Percentiles rank a stretch among this genome's conserved stretches.
Conservation (phyloP, 768 basidiomycete species). For the Tricholoma furcatifolium region DNA sequence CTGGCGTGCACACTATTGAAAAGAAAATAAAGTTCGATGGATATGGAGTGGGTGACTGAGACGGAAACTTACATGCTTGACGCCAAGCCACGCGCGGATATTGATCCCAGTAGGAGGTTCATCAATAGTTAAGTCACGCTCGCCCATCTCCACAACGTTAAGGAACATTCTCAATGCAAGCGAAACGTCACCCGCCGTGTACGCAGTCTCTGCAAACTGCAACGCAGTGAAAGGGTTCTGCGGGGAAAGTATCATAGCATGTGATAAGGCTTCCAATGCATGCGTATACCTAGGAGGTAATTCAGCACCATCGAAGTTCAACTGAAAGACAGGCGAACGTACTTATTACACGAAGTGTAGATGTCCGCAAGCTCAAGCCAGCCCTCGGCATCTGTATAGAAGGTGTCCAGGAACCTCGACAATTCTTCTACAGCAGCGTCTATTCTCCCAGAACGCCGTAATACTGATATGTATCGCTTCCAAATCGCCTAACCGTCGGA, state of each 20-base stretch:
- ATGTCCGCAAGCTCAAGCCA: constrained; percentile 88
- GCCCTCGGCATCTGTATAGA: constrained; percentile 85
- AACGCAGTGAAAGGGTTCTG: constrained; percentile 85
- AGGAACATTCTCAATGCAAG: constrained; percentile 81
- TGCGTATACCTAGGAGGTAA: constrained; percentile 55
- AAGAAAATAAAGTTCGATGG: not conserved
- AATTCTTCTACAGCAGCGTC: constrained; percentile 74
- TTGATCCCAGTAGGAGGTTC: constrained; percentile 52
- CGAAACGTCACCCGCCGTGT: constrained; percentile 71
- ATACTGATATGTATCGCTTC: constrained; percentile 80
- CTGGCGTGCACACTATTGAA: constrained; percentile 55
- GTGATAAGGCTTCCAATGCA: constrained; percentile 75
- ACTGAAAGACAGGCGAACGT: constrained; percentile 24
- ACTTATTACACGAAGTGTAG: constrained; percentile 76
- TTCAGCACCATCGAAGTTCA: not conserved
- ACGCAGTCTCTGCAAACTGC: constrained; percentile 88
- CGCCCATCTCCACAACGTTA: constrained; percentile 75
- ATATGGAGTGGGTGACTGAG: not conserved
- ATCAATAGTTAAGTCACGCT: constrained; percentile 44
- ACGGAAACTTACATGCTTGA: constrained; percentile 65
- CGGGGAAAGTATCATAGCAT: constrained; percentile 78
- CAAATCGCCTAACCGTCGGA: constrained; percentile 51
- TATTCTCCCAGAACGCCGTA: constrained; percentile 57
- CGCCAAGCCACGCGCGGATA: constrained; percentile 79
- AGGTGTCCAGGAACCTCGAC: constrained; percentile 74